Evolutionary conservation across 108 stramenopile species (phyloP).

Genomic region (Parietichytrium sp.): DNA sequence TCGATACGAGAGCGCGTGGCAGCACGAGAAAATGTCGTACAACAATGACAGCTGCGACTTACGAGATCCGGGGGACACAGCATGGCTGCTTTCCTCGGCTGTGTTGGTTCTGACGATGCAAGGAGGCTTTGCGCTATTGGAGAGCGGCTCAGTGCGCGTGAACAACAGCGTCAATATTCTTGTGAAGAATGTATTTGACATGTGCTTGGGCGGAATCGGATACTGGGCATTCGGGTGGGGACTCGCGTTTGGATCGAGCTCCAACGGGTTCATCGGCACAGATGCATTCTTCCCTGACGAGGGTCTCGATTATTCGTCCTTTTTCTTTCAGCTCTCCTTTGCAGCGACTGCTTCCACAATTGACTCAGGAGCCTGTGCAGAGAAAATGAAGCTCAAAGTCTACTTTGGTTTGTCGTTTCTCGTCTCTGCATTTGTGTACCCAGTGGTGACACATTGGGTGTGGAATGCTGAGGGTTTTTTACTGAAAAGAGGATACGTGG

Average conservation of each 20-base stretch:
- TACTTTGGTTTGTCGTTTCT: slow-evolving; percentile 75
- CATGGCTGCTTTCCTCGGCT: slow-evolving; percentile 48
- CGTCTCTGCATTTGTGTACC: slow-evolving; percentile 77
- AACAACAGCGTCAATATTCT: slow-evolving; percentile 33
- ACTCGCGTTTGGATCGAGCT: slow-evolving; percentile 37
- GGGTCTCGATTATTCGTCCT: slow-evolving; percentile 26
- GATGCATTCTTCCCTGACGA: not conserved
- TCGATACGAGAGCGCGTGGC: too few relatives aligned
- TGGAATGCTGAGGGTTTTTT: slow-evolving; percentile 67
- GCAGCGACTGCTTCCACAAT: slow-evolving; percentile 76
- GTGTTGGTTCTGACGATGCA: slow-evolving; percentile 59
- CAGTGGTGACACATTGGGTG: slow-evolving; percentile 73
- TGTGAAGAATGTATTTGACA: slow-evolving; percentile 39
- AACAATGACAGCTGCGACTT: too few relatives aligned
- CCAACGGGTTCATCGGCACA: not conserved
- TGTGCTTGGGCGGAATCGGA: slow-evolving; percentile 43
- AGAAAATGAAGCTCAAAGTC: slow-evolving; percentile 71
- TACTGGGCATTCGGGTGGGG: slow-evolving; percentile 53
- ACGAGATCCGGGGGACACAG: not conserved
- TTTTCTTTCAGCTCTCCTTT: slow-evolving; percentile 76
- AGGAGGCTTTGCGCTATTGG: slow-evolving; percentile 24
- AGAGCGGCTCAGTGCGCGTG: not conserved
- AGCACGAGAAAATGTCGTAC: too few relatives aligned
- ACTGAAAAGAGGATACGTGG: slow-evolving; percentile 52
- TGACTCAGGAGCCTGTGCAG: slow-evolving; percentile 73